Conservation (phyloP, 208 protist genomes). For the Trypanosomatidae sp. region DNA sequence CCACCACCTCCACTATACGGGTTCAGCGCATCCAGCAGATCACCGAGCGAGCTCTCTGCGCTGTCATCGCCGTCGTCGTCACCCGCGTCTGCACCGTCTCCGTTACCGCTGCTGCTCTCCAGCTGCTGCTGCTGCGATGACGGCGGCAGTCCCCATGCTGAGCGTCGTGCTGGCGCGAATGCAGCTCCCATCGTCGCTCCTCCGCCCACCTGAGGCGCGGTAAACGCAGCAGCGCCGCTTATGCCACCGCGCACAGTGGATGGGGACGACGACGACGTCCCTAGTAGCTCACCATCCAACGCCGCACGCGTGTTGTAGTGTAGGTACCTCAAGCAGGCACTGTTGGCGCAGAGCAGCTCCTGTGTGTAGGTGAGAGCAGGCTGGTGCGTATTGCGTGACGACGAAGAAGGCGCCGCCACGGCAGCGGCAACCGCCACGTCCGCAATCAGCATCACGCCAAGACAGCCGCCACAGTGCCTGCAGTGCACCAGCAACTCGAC, state of each 20-base stretch:
- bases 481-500: conserved; percentile 49
- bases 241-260: no score
- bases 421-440: background rate
- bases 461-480: conserved; percentile 54
- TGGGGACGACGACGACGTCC: no score
- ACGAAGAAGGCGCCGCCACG: background rate
- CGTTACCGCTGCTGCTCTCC: background rate
- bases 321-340: conserved; percentile 54
- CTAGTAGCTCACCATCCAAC: conserved; percentile 23
- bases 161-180: background rate
- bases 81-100: no score
- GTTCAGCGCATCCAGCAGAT: conserved; percentile 13
- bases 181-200: background rate
- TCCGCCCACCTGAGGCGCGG: no score
- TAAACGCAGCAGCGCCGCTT: no score
- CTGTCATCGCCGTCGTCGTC: no score
- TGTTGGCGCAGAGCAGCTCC: conserved; percentile 56
- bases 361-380: background rate
- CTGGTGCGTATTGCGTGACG: background rate
- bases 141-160: background rate
- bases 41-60: conserved; percentile 5
- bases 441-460: conserved; percentile 42
- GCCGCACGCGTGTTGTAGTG: conserved; percentile 18
- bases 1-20: conserved; percentile 6
- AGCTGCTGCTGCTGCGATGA: background rate